Evolutionary conservation across 805 yeast species (phyloP).

Genomic region (Metschnikowia baotianmanensis): DNA sequence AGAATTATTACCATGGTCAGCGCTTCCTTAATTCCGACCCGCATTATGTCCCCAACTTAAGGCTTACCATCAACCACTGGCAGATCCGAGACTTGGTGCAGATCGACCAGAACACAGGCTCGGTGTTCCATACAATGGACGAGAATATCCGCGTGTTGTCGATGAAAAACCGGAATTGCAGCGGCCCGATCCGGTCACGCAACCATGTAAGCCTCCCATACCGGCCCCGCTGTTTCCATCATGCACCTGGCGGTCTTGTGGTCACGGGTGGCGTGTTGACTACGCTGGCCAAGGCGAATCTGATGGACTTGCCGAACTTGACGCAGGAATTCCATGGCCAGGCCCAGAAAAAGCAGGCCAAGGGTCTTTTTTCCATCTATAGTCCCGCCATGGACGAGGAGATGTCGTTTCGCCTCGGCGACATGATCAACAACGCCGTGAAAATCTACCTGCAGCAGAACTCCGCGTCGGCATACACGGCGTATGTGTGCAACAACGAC

Average conservation of each 20-base stretch:
- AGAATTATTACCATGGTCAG: slow-evolving; percentile 42
- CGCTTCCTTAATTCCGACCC: slow-evolving; percentile 38
- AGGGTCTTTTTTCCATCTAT: slow-evolving; percentile 64
- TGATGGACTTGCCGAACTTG: slow-evolving; percentile 25
- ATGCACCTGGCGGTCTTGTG: slow-evolving; percentile 47
- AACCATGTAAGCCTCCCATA: slow-evolving; percentile 43
- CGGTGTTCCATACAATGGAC: slow-evolving; percentile 58
- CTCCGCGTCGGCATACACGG: slow-evolving; percentile 41
- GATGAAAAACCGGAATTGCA: not conserved
- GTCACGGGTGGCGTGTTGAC: slow-evolving; percentile 49
- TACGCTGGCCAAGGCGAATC: slow-evolving; percentile 32
- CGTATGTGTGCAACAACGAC: slow-evolving; percentile 84
- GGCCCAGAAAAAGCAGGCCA: slow-evolving; percentile 34
- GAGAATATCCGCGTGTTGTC: slow-evolving; percentile 40
- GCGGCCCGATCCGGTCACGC: slow-evolving; percentile 10
- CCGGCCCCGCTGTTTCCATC: slow-evolving; percentile 67
- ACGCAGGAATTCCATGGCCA: slow-evolving; percentile 6
- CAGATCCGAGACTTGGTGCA: slow-evolving; percentile 75
- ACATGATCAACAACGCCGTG: slow-evolving; percentile 81
- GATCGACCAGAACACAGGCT: slow-evolving; percentile 41
- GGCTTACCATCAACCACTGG: slow-evolving; percentile 57
- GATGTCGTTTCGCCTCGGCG: slow-evolving; percentile 63
- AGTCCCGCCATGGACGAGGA: slow-evolving; percentile 48
- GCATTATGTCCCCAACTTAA: slow-evolving; percentile 30
- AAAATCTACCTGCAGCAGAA: slow-evolving; percentile 37